phyloP scores from a whole-genome alignment of 768 basidiomycete genomes.

The Podaxis rugospora region DNA sequence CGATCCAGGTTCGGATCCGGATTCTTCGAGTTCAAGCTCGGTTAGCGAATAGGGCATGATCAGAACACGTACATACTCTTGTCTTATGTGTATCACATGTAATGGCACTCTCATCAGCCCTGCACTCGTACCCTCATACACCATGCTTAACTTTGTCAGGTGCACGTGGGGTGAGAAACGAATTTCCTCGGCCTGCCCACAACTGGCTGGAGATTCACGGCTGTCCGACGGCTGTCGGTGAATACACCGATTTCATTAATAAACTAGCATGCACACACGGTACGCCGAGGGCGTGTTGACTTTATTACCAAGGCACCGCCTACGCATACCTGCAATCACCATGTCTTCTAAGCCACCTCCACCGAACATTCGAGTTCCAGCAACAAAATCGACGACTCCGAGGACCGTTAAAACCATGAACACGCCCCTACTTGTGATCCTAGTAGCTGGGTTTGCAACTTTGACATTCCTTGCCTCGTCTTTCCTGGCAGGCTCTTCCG shows the following conservation, averaged over 20 bases:
- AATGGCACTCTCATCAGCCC: not conserved
- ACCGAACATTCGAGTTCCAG: constrained; percentile 1
- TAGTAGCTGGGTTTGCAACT: constrained; percentile 9
- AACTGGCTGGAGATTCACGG: not conserved
- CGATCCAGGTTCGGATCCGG: not conserved
- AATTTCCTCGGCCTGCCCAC: not conserved
- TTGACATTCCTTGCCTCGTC: constrained; percentile 9
- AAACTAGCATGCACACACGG: constrained; percentile 3
- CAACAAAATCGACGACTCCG: not conserved
- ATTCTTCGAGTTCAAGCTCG: not conserved
- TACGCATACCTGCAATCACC: not conserved
- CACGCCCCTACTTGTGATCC: constrained; percentile 5
- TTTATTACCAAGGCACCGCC: constrained; percentile 1
- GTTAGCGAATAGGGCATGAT: not conserved
- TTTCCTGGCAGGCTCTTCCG: constrained; percentile 3
- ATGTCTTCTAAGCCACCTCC: constrained; percentile 6
- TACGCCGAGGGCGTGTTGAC: not conserved
- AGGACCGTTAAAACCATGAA: not conserved
- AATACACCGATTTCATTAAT: not conserved
- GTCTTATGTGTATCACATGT: not conserved
- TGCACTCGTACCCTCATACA: not conserved
- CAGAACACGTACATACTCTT: not conserved
- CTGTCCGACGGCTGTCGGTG: not conserved
- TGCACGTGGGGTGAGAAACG: not conserved
- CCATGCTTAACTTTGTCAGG: not conserved